Conservation (phyloP, 441 rosid genomes). For the Cnidoscolus chayamansa region DNA sequence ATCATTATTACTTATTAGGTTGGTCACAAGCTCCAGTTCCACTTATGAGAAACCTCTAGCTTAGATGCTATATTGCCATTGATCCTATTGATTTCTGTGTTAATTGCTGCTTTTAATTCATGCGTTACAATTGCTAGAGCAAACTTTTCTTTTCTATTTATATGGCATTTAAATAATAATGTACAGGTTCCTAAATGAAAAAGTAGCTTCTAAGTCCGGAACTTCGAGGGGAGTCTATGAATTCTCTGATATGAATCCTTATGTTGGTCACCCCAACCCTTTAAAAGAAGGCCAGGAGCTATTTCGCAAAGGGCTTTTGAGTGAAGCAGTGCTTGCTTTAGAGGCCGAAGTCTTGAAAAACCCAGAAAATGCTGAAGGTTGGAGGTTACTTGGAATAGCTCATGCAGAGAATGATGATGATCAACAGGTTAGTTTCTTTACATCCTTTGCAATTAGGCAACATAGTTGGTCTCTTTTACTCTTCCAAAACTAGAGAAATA, state of each 20-base stretch:
- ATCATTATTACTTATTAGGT: too few species aligned
- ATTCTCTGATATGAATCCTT: slow-evolving; percentile 98
- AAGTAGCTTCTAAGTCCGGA: slow-evolving; percentile 55
- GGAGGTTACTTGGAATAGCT: slow-evolving; percentile 98
- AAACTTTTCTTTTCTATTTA: neutral
- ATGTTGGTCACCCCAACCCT: slow-evolving; percentile 96
- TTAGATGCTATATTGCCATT: too few species aligned
- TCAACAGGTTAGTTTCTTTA: slow-evolving; percentile 63
- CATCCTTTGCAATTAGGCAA: neutral
- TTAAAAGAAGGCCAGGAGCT: slow-evolving; percentile 92
- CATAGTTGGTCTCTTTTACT: neutral
- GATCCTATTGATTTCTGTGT: neutral
- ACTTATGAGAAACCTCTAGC: neutral
- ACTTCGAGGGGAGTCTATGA: slow-evolving; percentile 88
- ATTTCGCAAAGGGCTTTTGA: slow-evolving; percentile 95
- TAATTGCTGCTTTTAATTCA: neutral
- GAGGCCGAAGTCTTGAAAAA: slow-evolving; percentile 98
- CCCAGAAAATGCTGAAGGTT: slow-evolving; percentile 96
- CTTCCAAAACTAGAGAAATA: neutral
- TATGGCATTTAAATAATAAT: slow-evolving; percentile 4
- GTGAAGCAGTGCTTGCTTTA: slow-evolving; percentile 98
- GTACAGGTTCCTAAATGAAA: slow-evolving; percentile 69
- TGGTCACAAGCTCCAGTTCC: neutral
- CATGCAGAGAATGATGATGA: slow-evolving; percentile 99
- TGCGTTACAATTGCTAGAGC: neutral